Evolutionary conservation across 2,329 filamentous ascomycete species (phyloP), one percentile per base, ranked within the genome.

Genomic region (Aureobasidium vineae): DNA sequence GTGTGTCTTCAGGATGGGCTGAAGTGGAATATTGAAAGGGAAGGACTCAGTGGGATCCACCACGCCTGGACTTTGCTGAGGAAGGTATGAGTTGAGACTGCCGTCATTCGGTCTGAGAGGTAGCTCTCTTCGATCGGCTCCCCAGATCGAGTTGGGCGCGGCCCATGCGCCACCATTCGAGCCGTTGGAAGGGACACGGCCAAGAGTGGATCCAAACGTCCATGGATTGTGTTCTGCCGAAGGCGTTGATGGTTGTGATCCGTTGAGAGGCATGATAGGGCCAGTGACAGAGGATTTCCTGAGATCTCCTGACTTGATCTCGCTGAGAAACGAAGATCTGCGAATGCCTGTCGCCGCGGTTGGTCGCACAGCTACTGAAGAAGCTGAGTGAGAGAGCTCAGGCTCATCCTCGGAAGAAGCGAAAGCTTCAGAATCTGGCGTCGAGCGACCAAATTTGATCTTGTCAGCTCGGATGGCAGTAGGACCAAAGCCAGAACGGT

Each of bases 341-440:
- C 91, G 86, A 31, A 84, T 86, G 72, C 88, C 90, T 59, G 77
- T 71, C 79, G 83, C 59, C 85, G 65, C 76, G 74, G 68, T 75
- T 75, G 72, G 76, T 33, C 72, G 73, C 36, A 74, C 75, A 78
- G 79, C 72, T 11, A 75, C 82, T 82, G 69, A 79, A 79, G 72
- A 75, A 77, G 76, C 70, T 71, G 72, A 69, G 68, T 74, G 82
- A 70, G 85, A 36, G 71, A 87, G 83, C 68, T 97, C 90, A 66
- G 82, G 84, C 77, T 99, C 95, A 76, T 98, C 95, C 77, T 98
- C 95, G 15, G 93, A 97, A 71, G 94, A 98, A 63, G 90, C 92
- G 68, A 98, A 81, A 61, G 91, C 94, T 76, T 64, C 61, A 6
- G 61, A 64, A 13, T 64, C 61, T 7, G 61, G 61, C 1, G 61